These are phyloP conservation scores for Talaromyces thailandensis DNA, from an alignment of 495 filamentous ascomycete species.

Conservation along the genomic window DNA sequence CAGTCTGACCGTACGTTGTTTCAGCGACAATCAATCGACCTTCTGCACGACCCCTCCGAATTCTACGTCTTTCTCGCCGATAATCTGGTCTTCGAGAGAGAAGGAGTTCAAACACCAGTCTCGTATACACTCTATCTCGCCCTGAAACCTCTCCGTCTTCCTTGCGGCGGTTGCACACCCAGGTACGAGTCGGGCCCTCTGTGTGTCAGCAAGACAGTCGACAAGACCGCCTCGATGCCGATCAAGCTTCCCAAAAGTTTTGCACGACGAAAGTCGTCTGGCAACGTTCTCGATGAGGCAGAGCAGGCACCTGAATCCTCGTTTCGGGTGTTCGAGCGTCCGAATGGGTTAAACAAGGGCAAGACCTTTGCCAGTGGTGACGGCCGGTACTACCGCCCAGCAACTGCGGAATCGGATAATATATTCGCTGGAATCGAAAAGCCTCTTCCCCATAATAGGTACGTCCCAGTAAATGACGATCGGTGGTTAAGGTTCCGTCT, in stretches of 20 bases:
- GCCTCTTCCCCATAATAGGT: constrained; percentile 31
- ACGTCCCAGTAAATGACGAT: constrained; percentile 12
- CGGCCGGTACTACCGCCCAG: constrained; percentile 24
- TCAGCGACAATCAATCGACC: neutral
- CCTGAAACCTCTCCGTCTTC: neutral
- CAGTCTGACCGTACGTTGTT: neutral
- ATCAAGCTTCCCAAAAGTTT: constrained; percentile 62
- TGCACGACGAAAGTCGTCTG: constrained; percentile 57
- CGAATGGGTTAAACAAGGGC: constrained; percentile 29
- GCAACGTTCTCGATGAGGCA: constrained; percentile 51
- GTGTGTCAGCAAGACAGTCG: neutral
- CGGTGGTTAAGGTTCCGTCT: neutral
- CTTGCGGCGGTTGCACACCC: neutral
- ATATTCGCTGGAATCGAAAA: constrained; percentile 28
- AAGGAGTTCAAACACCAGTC: neutral
- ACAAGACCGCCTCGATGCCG: constrained; percentile 39
- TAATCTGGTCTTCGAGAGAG: neutral
- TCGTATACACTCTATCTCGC: neutral
- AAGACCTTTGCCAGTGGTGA: constrained; percentile 27
- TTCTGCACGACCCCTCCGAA: neutral
- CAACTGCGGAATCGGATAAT: constrained; percentile 48
- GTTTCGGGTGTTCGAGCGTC: constrained; percentile 54
- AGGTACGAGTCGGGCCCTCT: neutral
- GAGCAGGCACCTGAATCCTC: constrained; percentile 39
- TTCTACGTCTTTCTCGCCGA: neutral